Base-by-base conservation (phyloP, 148 eudicot species). In the Spergularia marina region DNA sequence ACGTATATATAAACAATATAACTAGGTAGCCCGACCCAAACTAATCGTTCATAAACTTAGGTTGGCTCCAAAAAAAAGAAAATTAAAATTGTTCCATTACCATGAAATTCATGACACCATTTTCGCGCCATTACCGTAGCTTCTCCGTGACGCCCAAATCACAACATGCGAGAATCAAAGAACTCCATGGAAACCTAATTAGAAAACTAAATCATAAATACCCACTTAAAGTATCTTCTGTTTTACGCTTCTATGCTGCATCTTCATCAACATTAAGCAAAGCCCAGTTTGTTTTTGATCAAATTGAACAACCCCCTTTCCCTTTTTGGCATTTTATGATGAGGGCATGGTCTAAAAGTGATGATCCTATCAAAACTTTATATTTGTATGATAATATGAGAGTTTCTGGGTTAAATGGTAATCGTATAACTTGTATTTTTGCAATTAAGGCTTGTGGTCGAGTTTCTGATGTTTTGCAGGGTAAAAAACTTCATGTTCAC, bases 281-380 rank as follows among this genome's bases (percentile, higher is more conserved):
- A 83, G 92, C 92, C 81, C 85, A 66, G 25, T 53, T 80, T 20
- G 79, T 83, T 60, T 89, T 89, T 74, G 30, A 71, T 79, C 77
- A 80, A 77, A 77, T 84, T 16, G 54, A 80, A 49, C 62, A 60
- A 62, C 92, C 94, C 82, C 62, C 78, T 7, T 78, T 85, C 75
- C 68, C 76, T 20, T 74, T 83, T 84, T 92, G 85, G 83, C 86
- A 90, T 62, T 65, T 60, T 66, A 83, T 90, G 87, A 84, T 90
- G 10, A 86, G 76, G 63, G 88, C 78, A 9, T 70, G 83, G 17
- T 82, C 89, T 12, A 79, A 83, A 69, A 83, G 89, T 70, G 82
- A 81, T 65, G 74, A 71, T 36, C 91, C 94, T 30, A 72, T 30
- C 59, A 78, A 81, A 76, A 87, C 92, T 51, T 74, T 88, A n/a